Evolutionary conservation across 805 yeast genomes (phyloP).

Genomic region (Lipomyces oligophaga): DNA sequence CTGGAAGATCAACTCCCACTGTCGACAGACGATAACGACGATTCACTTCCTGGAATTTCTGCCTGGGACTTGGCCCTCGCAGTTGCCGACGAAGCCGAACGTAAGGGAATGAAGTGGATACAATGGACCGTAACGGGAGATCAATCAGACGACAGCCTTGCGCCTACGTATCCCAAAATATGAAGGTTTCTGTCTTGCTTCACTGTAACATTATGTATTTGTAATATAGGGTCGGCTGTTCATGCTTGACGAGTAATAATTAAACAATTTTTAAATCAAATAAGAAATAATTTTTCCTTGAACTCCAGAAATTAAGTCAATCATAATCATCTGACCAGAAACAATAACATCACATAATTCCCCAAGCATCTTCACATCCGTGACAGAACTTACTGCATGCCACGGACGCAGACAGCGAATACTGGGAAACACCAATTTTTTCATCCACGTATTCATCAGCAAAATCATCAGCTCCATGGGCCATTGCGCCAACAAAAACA

Average conservation of each 20-base stretch:
- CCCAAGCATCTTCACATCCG: conserved; percentile 98
- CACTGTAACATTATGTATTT: background rate
- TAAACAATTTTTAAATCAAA: too few species aligned
- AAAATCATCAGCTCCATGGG: conserved; percentile 94
- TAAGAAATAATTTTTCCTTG: too few species aligned
- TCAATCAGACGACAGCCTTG: conserved; percentile 10
- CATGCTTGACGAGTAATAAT: too few species aligned
- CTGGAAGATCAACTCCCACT: conserved; percentile 3
- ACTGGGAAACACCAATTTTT: conserved; percentile 90
- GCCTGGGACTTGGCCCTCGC: conserved; percentile 16
- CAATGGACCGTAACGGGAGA: conserved; percentile 15
- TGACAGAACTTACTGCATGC: conserved; percentile 98
- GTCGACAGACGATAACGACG: conserved; percentile 4
- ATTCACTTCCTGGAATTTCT: conserved; percentile 9
- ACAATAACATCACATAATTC: too few species aligned
- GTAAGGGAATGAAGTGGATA: conserved; percentile 5
- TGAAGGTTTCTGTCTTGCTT: too few species aligned
- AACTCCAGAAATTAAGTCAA: too few species aligned
- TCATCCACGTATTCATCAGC: conserved; percentile 97
- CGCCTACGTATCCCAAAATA: conserved; percentile 5
- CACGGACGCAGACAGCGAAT: conserved; percentile 93
- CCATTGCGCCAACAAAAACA: conserved; percentile 99
- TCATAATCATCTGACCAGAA: too few species aligned
- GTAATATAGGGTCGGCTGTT: too few species aligned
- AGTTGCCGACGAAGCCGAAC: conserved; percentile 12